Evolutionary conservation across 805 yeast genomes (phyloP), one percentile per base, ranked within the genome.

Genomic region (Geotrichum ghanense): DNA sequence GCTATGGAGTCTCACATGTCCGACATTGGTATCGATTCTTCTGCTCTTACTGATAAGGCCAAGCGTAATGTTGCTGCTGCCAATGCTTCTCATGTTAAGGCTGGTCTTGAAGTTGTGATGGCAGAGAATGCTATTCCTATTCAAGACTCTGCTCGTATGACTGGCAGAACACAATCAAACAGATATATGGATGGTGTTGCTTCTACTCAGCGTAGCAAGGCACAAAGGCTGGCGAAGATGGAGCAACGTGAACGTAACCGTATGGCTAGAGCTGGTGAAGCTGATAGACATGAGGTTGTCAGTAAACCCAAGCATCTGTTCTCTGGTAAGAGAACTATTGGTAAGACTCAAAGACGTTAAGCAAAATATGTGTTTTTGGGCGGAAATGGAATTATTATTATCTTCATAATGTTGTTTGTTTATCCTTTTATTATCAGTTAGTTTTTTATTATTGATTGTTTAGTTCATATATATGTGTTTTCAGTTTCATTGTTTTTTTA

Each of bases 281-380:
- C 85, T 61, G 99, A 92, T 70, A 81, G 97, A 68, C 95, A 87
- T 65, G 72, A 78, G 48, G 76, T 88, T 46, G 92, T 84, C 45
- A 71, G 85, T 51, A 67, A 85, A 70, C 95, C 97, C 53, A 90
- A 89, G 73, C 98, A 92, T 70, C 74, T 92, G 75, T 84, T 83
- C 73, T 71, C 87, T 59, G 99, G 99, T 70, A 92, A 92, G 76
- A 81, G 98, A 71, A 95, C 97, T 73, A 79, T 78, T 60, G 97
- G 97, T 66, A 83, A 82, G 66, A 81, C 87, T 53, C 95, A 87
- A 66, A 77, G 84, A 70, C 90, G 97, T 74, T 86, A 73, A 58
- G 37, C 16, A 16, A 12, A 24, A 24, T 24, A n/a, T n/a, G n/a
- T n/a, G 27, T 7, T 12, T 7, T 24, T 24, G 27, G 27, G 12